Conservation (phyloP, 257 asterid species). For the Capsicum chinense region DNA sequence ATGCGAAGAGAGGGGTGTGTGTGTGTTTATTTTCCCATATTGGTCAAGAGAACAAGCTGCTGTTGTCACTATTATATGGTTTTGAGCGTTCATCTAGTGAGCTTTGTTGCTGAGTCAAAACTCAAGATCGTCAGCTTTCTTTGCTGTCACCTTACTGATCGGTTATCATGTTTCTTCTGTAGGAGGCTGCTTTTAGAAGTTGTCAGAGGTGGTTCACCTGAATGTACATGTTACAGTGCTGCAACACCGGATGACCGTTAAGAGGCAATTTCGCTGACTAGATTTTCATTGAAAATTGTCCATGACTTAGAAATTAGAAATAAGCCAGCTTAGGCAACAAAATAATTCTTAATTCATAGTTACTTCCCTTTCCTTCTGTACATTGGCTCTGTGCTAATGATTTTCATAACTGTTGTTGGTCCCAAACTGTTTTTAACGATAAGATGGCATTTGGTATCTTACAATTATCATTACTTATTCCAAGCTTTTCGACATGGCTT, state of each 20-base stretch:
- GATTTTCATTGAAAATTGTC: constrained; percentile 32
- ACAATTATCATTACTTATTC: not conserved
- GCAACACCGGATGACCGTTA: constrained; percentile 37
- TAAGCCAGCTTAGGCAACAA: constrained; percentile 26
- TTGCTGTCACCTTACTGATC: not conserved
- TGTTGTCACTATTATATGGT: not conserved
- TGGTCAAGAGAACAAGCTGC: too few species aligned
- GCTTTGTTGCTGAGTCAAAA: not conserved
- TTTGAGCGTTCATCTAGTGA: not conserved
- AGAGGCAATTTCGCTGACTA: constrained; percentile 30
- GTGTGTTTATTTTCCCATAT: not conserved
- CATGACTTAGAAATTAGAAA: constrained; percentile 36
- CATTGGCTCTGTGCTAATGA: constrained; percentile 22
- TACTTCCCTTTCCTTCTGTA: not conserved
- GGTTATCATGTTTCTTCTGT: constrained; percentile 9
- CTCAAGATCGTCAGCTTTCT: not conserved
- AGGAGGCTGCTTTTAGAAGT: constrained; percentile 38
- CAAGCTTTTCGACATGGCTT: not conserved
- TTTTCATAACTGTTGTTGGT: constrained; percentile 6
- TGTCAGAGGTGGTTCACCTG: constrained; percentile 35
- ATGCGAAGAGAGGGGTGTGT: not conserved
- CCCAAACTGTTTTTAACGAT: not conserved
- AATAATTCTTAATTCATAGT: not conserved
- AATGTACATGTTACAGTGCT: constrained; percentile 45
- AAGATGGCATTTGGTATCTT: not conserved